phyloP scores from a whole-genome alignment of 176 grass and related monocot genomes.

The maize (Zea mays) region Zm-B73-REFERENCE-NAM-5.0 NC_050105.1:92658001-92658500 shows the following conservation, averaged over 20 bases:
- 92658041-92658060: constrained; percentile 25
- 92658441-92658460: constrained; percentile 78
- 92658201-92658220: constrained; percentile 26
- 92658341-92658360: constrained; percentile 83
- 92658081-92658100: background rate
- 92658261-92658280: constrained; percentile 97
- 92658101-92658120: background rate
- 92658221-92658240: constrained; percentile 52
- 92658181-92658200: background rate
- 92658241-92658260: constrained; percentile 89
- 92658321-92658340: constrained; percentile 94
- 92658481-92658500: constrained; percentile 17
- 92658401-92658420: constrained; percentile 93
- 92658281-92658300: constrained; percentile 94
- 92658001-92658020: constrained; percentile 6
- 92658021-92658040: constrained; percentile 4
- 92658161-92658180: background rate
- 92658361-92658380: constrained; percentile 89
- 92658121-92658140: background rate
- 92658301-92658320: constrained; percentile 88
- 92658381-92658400: constrained; percentile 75
- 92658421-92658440: constrained; percentile 98
- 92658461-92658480: constrained; percentile 30
- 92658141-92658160: background rate
- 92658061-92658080: background rate